These are phyloP conservation scores for Chlamydomonas eustigma DNA, from an alignment of 139 green algal species.

Conservation along the genomic window DNA sequence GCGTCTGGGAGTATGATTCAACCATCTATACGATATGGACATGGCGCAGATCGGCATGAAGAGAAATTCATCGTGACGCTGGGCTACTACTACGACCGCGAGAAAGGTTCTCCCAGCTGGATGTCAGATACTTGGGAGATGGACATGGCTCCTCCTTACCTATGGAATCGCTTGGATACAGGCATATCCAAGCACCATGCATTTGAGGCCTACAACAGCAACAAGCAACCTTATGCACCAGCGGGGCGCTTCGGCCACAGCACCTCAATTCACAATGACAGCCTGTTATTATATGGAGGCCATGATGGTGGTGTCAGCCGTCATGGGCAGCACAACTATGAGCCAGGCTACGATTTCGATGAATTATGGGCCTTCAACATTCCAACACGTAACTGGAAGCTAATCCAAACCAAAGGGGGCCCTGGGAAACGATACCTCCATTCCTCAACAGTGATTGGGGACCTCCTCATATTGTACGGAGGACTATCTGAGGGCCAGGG, in stretches of 20 bases:
- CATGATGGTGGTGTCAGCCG: conserved; percentile 37
- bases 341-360: conserved; percentile 17
- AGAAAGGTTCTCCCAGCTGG: conserved; percentile 1
- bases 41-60: neutral
- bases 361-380: conserved; percentile 7
- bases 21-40: conserved; percentile 12
- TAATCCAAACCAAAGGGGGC: neutral
- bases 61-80: conserved; percentile 16
- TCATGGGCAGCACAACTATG: conserved; percentile 20
- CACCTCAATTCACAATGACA: neutral
- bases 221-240: neutral
- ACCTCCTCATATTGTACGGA: conserved; percentile 25
- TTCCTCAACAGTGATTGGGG: neutral
- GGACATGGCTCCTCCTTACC: neutral
- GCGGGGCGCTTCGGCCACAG: conserved; percentile 34
- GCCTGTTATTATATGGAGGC: conserved; percentile 33
- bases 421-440: conserved; percentile 17
- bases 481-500: conserved; percentile 24
- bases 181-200: conserved; percentile 10
- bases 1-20: neutral
- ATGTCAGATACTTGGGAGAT: conserved; percentile 21
- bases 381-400: neutral
- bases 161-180: neutral
- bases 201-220: conserved; percentile 12
- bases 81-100: conserved; percentile 15